phyloP scores from a whole-genome alignment of 768 basidiomycete species.

The Boletus eberwhitei region DNA sequence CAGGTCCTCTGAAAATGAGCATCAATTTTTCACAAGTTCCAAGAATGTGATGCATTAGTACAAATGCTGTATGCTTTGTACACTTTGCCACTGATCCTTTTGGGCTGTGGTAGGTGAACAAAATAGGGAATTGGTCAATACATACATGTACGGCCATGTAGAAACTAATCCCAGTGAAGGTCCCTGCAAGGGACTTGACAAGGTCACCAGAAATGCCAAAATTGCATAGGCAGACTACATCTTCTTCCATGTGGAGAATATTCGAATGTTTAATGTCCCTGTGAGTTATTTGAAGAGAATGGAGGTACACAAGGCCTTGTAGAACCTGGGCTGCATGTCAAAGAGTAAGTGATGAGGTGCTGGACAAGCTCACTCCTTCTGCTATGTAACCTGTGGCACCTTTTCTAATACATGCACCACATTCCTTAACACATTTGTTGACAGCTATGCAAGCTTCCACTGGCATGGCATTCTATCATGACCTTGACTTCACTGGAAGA shows the following conservation, averaged over 20 bases:
- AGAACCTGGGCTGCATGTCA: conserved; percentile 52
- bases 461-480: conserved; percentile 87
- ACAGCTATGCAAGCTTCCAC: conserved; percentile 88
- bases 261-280: conserved; percentile 97
- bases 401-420: conserved; percentile 78
- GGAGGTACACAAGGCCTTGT: conserved; percentile 91
- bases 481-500: conserved; percentile 92
- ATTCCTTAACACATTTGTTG: conserved; percentile 77
- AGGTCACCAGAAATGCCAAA: conserved; percentile 99
- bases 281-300: conserved; percentile 89
- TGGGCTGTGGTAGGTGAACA: conserved; percentile 50
- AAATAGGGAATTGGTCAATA: neutral
- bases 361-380: conserved; percentile 67
- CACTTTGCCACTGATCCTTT: conserved; percentile 86
- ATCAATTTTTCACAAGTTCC: conserved; percentile 90
- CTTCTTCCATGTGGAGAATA: conserved; percentile 84
- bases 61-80: conserved; percentile 96
- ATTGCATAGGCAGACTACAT: conserved; percentile 88
- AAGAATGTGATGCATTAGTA: conserved; percentile 90
- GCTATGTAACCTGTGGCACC: conserved; percentile 88
- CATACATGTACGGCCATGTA: conserved; percentile 90
- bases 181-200: conserved; percentile 85
- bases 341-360: neutral
- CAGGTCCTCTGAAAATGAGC: conserved; percentile 91
- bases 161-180: conserved; percentile 95